Conservation (phyloP, 2,329 filamentous ascomycete genomes). For the Penicillium capsulatum region DNA sequence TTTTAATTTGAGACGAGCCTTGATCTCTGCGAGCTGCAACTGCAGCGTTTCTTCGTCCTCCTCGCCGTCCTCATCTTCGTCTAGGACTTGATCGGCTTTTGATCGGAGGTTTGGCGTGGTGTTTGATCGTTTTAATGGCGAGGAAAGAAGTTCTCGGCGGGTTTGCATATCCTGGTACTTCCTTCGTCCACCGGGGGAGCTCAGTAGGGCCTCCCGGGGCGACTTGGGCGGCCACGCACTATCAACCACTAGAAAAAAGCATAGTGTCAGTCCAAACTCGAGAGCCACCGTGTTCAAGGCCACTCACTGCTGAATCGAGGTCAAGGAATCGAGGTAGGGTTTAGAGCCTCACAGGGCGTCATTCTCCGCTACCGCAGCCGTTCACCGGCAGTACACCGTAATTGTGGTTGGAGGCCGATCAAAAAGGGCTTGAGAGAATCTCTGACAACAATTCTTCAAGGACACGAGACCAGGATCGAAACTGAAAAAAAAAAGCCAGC, state of each 20-base stretch:
- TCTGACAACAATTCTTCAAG: not conserved
- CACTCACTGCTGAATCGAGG: conserved; percentile 12
- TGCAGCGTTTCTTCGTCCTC: conserved; percentile 87
- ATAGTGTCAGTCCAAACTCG: conserved; percentile 8
- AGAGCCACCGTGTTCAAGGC: too few species aligned
- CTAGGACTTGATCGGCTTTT: conserved; percentile 32
- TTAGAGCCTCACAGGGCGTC: conserved; percentile 13
- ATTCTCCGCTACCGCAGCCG: conserved; percentile 16
- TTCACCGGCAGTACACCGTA: conserved; percentile 8
- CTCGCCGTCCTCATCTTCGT: conserved; percentile 52
- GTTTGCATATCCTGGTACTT: conserved; percentile 66
- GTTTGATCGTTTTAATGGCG: conserved; percentile 55
- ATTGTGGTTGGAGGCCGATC: not conserved
- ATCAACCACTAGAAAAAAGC: conserved; percentile 36
- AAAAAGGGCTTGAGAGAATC: not conserved
- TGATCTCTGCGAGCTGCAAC: conserved; percentile 80
- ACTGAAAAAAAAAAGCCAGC: not conserved
- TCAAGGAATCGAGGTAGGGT: conserved; percentile 9
- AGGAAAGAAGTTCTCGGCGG: conserved; percentile 64
- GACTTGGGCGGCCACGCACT: conserved; percentile 60
- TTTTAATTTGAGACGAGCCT: conserved; percentile 82
- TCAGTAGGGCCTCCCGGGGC: conserved; percentile 58
- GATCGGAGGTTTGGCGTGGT: conserved; percentile 40
- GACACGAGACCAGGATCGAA: not conserved
- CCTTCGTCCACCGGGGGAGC: conserved; percentile 73